Conservation (phyloP, 176 grass and related monocot genomes). For the Thalia dealbata region DNA sequence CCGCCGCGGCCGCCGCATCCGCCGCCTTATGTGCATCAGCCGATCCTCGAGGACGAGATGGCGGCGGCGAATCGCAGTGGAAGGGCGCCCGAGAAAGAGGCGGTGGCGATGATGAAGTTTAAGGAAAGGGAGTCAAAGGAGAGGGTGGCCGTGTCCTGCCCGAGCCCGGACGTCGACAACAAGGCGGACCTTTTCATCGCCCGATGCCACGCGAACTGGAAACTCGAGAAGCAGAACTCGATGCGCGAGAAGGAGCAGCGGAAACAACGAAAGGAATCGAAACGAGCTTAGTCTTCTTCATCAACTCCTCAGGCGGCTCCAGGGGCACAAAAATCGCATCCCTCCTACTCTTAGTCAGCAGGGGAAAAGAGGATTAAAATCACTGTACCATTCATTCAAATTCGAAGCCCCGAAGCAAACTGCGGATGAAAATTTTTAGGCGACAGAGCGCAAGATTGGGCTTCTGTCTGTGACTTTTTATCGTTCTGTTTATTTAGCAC, state of each 20-base stretch:
- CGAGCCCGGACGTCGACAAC: conserved; percentile 85
- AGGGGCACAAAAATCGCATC: not conserved
- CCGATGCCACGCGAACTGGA: conserved; percentile 50
- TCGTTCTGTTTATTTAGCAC: too few relatives aligned
- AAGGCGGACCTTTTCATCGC: conserved; percentile 82
- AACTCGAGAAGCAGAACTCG: conserved; percentile 86
- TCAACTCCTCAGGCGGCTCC: not conserved
- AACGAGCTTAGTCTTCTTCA: not conserved
- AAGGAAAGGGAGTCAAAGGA: conserved; percentile 23
- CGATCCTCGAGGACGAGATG: conserved; percentile 9
- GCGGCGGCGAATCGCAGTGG: not conserved
- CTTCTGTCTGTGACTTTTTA: too few relatives aligned
- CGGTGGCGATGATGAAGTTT: not conserved
- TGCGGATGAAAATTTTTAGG: too few relatives aligned
- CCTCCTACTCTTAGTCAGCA: too few relatives aligned
- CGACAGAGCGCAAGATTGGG: too few relatives aligned
- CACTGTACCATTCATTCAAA: too few relatives aligned
- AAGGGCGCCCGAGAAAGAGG: not conserved
- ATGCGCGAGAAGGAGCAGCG: conserved; percentile 46
- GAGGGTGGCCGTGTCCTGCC: conserved; percentile 39
- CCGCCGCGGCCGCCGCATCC: conserved; percentile 42
- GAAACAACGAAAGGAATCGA: not conserved
- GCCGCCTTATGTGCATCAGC: conserved; percentile 9
- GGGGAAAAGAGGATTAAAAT: not conserved
- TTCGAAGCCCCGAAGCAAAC: too few relatives aligned